Evolutionary conservation across 352 stramenopile species (phyloP), one percentile per base, ranked within the genome.

Genomic region (Pythium plurisporium): DNA sequence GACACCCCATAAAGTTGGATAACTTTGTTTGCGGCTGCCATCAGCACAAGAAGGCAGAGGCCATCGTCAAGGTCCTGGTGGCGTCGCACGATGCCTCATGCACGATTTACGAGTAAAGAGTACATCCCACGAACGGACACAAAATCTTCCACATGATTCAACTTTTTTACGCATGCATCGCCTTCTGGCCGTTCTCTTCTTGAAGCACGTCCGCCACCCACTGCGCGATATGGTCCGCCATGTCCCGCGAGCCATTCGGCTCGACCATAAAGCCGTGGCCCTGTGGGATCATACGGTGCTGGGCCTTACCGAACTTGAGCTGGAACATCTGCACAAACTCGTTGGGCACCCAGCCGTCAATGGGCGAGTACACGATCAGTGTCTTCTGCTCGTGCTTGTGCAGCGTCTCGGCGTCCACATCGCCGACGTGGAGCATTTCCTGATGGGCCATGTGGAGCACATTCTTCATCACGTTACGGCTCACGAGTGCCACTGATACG

Each of bases 211-310:
- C 71, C n/a, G 61, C 54, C 22, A 91, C 51, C 74, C 76, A 89
- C 38, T 75, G 65, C 7, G 69, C 74, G 20, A 86, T 87, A 46
- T 83, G 76, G 15, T 59, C 69, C 10, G 74, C 76, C 78, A 91
- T 91, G 46, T 86, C 76, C 12, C 67, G 63, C 59, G 78, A 78
- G 40, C 81, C 81, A 26, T 86, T 73, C 0, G 20, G 26, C 30
- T 85, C 77, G 76, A 89, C 86, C 81, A 91, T 91, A 55, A 91
- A 91, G n/a, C 72, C 81, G 40, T 91, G 81, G 41, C 61, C 60
- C 66, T 87, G 73, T 2, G 74, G 69, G 14, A 89, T 65, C 36
- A 87, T 49, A 17, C 73, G 70, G 54, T 87, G 75, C 15, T 68
- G 62, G 5, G 68, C 72, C 3, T 73, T 68, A 7, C 59, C 50